These are phyloP conservation scores for Toxicodendron radicans DNA, from an alignment of 345 rosid genomes.

Conservation along the genomic window DNA sequence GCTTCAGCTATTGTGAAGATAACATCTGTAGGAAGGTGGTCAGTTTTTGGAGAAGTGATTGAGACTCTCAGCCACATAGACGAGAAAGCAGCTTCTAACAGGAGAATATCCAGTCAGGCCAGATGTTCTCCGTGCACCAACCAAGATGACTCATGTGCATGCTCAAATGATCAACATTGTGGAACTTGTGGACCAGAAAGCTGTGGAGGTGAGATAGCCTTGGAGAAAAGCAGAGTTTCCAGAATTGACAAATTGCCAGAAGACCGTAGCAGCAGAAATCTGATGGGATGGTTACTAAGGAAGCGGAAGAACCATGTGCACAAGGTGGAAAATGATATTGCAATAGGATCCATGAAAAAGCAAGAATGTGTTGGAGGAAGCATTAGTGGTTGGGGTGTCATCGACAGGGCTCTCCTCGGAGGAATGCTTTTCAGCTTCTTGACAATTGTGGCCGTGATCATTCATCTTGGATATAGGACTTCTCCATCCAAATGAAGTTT, in stretches of 20 bases:
- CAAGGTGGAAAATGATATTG: slow-evolving; percentile 24
- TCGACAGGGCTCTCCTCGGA: slow-evolving; percentile 62
- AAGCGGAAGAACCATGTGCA: slow-evolving; percentile 35
- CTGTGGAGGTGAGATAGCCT: slow-evolving; percentile 42
- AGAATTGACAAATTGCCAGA: slow-evolving; percentile 28
- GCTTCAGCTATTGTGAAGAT: slow-evolving; percentile 78
- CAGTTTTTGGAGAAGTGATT: slow-evolving; percentile 80
- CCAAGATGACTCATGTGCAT: slow-evolving; percentile 41
- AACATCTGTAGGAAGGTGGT: slow-evolving; percentile 94
- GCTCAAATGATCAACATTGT: slow-evolving; percentile 39
- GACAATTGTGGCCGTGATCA: slow-evolving; percentile 44
- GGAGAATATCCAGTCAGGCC: slow-evolving; percentile 26
- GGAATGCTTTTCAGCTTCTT: slow-evolving; percentile 64
- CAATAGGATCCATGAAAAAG: slow-evolving; percentile 24
- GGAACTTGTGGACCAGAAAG: slow-evolving; percentile 49
- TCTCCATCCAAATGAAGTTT: slow-evolving; percentile 20
- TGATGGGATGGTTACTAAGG: slow-evolving; percentile 55
- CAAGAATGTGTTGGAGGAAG: slow-evolving; percentile 32
- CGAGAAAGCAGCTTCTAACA: slow-evolving; percentile 20
- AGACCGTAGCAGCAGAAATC: slow-evolving; percentile 29
- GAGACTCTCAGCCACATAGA: slow-evolving; percentile 41
- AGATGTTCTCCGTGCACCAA: slow-evolving; percentile 30
- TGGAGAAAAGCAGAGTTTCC: slow-evolving; percentile 12
- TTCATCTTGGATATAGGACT: slow-evolving; percentile 46
- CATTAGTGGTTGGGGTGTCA: slow-evolving; percentile 38